Base-by-base conservation (phyloP, 371 early-diverging fungal genomes). In the Circinella umbellata region DNA sequence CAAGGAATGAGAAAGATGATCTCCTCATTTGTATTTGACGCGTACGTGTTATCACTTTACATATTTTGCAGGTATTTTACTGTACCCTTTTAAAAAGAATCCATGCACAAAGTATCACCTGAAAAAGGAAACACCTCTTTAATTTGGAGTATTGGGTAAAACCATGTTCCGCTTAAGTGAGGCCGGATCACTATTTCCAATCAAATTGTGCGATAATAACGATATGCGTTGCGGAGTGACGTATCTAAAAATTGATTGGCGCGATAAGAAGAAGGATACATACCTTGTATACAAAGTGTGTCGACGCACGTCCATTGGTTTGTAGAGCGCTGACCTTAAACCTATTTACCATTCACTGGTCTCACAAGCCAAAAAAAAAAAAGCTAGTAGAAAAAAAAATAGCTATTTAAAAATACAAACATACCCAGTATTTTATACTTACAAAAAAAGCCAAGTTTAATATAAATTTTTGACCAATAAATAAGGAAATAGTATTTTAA, bases 241-340 rank as follows among this genome's bases (percentile, higher is more conserved):
- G 34, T 34, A 57, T 14, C 9, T 27, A 27, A 18, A 3, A 18
- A 18, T 27, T 64, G 53, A 64, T 64, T 64, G 65, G 65, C 34
- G 49, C 65, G 65, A 64, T 64, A 64, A 64, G 65, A 20, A 53
- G 17, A 49, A 34, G 53, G 10, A 27, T 38, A 64, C 53, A 64
- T 49, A 49, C 49, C 42, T 11, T 64, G 65, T 64, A 64, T 64
- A 64, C 65, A 51, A 64, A 17, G 48, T 37, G 48, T 46, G 62
- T 42, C 62, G 65, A 49, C 65, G 65, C 51, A 49, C 65, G 37
- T n/a, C 48, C 65, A 64, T 64, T 64, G 65, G 65, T 57, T 63
- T 47, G 48, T 47, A 20, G 34, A 39, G 20, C 47, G 63, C 47
- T 63, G 47, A 46, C 63, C 42, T 63, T 63, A n/a, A 39, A 39